Conservation (phyloP, 2,329 filamentous ascomycete genomes). For the Grosmannia clavigera region DNA sequence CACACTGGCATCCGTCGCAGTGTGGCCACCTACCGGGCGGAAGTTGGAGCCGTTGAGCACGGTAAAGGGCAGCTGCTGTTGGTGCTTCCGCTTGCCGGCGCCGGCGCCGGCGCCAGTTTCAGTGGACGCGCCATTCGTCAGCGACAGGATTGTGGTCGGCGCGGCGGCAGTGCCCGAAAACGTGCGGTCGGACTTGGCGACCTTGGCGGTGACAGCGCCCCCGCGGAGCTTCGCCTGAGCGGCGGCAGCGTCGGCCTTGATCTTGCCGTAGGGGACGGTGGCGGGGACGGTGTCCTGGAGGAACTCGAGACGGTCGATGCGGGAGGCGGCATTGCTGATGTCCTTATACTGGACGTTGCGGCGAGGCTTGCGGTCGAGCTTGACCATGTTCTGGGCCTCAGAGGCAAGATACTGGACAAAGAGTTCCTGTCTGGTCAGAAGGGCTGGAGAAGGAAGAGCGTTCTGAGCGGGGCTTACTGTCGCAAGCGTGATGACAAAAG, state of each 20-base stretch:
- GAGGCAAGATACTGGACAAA: constrained; percentile 87
- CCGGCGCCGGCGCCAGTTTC: neutral
- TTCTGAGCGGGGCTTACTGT: constrained; percentile 41
- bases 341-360: constrained; percentile 95
- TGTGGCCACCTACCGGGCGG: no score
- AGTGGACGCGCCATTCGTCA: constrained; percentile 5
- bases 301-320: constrained; percentile 91
- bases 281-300: constrained; percentile 81
- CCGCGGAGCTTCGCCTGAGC: constrained; percentile 33
- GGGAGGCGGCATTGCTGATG: constrained; percentile 72
- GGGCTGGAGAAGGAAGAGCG: neutral
- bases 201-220: neutral
- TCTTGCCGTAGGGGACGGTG: constrained; percentile 67
- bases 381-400: constrained; percentile 77
- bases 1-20: no score
- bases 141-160: constrained; percentile 8
- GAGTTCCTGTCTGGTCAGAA: constrained; percentile 52
- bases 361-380: constrained; percentile 80
- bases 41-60: constrained; percentile 5
- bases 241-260: constrained; percentile 51
- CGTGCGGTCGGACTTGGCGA: constrained; percentile 2
- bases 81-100: constrained; percentile 4
- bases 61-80: constrained; percentile 10
- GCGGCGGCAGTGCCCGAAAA: constrained; percentile 2
- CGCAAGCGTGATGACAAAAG: constrained; percentile 85